Base-by-base conservation (phyloP, 2,329 filamentous ascomycete genomes). In the Ophiocordyceps camponoti-saundersi region DNA sequence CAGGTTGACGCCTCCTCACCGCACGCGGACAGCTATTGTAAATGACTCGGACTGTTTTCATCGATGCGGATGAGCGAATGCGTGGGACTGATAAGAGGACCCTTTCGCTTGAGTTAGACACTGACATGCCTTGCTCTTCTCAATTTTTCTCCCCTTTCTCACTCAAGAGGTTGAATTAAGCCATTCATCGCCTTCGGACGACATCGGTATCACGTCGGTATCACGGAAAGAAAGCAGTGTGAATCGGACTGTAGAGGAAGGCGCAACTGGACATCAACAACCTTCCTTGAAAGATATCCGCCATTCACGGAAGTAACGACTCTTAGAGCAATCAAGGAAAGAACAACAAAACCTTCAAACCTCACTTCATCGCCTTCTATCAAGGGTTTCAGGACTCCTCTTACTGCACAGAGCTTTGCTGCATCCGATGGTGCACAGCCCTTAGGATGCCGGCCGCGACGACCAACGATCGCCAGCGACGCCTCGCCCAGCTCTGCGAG, bases 401-500 rank as follows among this genome's bases (percentile, higher is more conserved):
- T n/a, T 15, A 20, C 10, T 4, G 26, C 26, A 29, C 2, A 11
- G 26, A 6, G 5, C 11, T 29, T 29, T 10, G 8, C 26, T 29
- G 26, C 26, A 45, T 41, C 22, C 32, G 21, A 39, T 45, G 16
- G 21, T 29, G 18, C 13, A 23, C 4, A 39, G 20, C 23, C 16
- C 1, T 15, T 47, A 45, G 26, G 30, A 64, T 64, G 62, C 52
- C 59, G 46, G 52, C 56, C 43, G 51, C 56, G 40, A 59, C 55
- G 47, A 53, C 57, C 49, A 55, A 64, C 51, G 63, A 61, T 47
- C 69, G 69, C 50, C 64, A 67, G 49, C 58, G 62, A 53, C 69
- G 72, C 48, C 70, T 78, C 42, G 59, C 67, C 39, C 65, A 68
- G 52, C 62, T 78, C 20, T 69, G 71, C 4, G 60, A 67, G 42